Conservation (phyloP, 148 eudicot species). For the Persicaria tinctoria region DNA sequence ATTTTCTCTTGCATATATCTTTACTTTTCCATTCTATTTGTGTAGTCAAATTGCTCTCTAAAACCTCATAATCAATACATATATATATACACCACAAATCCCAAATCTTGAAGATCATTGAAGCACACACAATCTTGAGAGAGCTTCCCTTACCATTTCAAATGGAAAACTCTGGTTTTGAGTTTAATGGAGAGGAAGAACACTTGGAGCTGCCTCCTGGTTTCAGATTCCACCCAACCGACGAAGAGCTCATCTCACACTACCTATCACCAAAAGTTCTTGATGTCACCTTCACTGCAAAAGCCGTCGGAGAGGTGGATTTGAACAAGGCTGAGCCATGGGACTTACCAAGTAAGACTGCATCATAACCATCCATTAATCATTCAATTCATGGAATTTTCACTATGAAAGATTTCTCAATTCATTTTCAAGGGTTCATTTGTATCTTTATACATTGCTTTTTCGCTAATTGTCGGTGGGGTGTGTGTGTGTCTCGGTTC, state of each 20-base stretch:
- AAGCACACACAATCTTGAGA: background rate
- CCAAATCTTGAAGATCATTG: background rate
- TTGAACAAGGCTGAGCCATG: slow-evolving; percentile 93
- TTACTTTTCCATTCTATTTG: background rate
- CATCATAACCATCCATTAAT: too few relatives aligned
- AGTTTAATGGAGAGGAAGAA: slow-evolving; percentile 12
- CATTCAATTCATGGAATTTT: background rate
- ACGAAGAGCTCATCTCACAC: slow-evolving; percentile 77
- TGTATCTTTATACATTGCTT: background rate
- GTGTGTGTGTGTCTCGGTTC: slow-evolving; percentile 5
- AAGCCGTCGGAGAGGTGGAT: slow-evolving; percentile 77
- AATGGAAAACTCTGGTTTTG: background rate
- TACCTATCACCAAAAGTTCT: slow-evolving; percentile 51
- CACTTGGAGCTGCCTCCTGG: slow-evolving; percentile 74
- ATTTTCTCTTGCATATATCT: background rate
- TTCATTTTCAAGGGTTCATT: background rate
- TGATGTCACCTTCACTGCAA: slow-evolving; percentile 42
- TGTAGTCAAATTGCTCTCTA: background rate
- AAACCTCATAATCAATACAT: background rate
- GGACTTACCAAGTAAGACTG: slow-evolving; percentile 77
- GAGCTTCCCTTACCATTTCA: background rate
- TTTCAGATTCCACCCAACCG: slow-evolving; percentile 81
- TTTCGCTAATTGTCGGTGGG: background rate
- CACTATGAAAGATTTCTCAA: background rate
- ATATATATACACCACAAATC: background rate